These are phyloP conservation scores for Cladophialophora carrionii DNA, from an alignment of 2,329 filamentous ascomycete genomes.

Conservation along the genomic window DNA sequence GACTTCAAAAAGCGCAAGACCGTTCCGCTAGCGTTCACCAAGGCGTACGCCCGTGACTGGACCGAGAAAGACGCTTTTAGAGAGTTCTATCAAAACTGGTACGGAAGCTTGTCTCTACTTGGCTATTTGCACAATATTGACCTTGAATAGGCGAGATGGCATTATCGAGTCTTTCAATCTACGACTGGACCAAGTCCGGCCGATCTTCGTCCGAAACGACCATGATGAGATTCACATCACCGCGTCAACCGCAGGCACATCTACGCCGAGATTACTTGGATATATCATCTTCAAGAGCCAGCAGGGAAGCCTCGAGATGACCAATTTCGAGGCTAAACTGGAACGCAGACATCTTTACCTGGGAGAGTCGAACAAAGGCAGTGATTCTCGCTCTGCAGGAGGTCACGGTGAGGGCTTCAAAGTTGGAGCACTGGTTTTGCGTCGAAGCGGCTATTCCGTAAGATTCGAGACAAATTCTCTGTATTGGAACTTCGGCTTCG, in stretches of 20 bases:
- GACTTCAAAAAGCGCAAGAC: neutral
- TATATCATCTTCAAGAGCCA: conserved; percentile 37
- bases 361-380: conserved; percentile 31
- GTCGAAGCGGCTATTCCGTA: conserved; percentile 34
- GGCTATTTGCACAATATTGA: neutral
- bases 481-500: conserved; percentile 35
- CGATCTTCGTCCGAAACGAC: conserved; percentile 9
- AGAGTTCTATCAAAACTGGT: conserved; percentile 36
- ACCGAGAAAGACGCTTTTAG: conserved; percentile 29
- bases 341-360: conserved; percentile 21
- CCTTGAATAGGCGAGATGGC: conserved; percentile 29
- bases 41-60: conserved; percentile 19
- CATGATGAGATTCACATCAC: conserved; percentile 22
- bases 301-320: conserved; percentile 34
- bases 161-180: conserved; percentile 26
- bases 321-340: conserved; percentile 38
- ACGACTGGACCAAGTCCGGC: neutral
- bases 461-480: conserved; percentile 33
- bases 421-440: conserved; percentile 39
- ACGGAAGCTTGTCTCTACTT: neutral
- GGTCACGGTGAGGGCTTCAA: conserved; percentile 42
- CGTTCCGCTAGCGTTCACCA: neutral
- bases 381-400: conserved; percentile 32
- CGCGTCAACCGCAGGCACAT: neutral
- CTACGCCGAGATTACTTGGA: conserved; percentile 26